Conservation (phyloP, 148 eudicot species). For the Heliamphora exappendiculata region DNA sequence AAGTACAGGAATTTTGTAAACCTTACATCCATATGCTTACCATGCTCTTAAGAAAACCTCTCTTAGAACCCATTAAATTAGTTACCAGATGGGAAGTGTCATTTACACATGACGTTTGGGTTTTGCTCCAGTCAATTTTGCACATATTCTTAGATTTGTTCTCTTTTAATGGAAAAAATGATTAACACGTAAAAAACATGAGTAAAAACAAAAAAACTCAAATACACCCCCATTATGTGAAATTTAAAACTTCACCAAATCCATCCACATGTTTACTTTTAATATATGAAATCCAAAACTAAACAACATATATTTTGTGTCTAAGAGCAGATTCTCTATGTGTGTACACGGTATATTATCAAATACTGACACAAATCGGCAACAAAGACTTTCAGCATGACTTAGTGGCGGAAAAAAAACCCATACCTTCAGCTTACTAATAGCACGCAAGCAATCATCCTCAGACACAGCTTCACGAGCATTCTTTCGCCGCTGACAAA, state of each 20-base stretch:
- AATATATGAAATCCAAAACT: background rate
- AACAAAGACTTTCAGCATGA: no score
- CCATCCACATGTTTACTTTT: background rate
- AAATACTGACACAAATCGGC: background rate
- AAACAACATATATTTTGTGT: background rate
- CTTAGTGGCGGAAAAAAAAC: no score
- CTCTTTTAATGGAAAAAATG: background rate
- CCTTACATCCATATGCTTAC: background rate
- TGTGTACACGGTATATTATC: background rate
- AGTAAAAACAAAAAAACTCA: background rate
- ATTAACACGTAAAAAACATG: background rate
- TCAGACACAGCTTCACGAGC: slow-evolving; percentile 89
- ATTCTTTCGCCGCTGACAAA: slow-evolving; percentile 67
- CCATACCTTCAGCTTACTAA: slow-evolving; percentile 89
- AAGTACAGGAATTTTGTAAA: background rate
- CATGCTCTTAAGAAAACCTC: background rate
- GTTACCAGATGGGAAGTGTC: no score
- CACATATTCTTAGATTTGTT: background rate
- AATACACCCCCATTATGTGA: background rate
- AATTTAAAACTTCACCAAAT: background rate
- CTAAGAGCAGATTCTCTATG: background rate
- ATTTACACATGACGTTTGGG: background rate
- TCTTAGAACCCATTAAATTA: background rate
- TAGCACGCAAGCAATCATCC: slow-evolving; percentile 97
- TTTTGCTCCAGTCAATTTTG: background rate